Conservation (phyloP, 2,329 filamentous ascomycete genomes). For the Penicillium vulpinum region DNA sequence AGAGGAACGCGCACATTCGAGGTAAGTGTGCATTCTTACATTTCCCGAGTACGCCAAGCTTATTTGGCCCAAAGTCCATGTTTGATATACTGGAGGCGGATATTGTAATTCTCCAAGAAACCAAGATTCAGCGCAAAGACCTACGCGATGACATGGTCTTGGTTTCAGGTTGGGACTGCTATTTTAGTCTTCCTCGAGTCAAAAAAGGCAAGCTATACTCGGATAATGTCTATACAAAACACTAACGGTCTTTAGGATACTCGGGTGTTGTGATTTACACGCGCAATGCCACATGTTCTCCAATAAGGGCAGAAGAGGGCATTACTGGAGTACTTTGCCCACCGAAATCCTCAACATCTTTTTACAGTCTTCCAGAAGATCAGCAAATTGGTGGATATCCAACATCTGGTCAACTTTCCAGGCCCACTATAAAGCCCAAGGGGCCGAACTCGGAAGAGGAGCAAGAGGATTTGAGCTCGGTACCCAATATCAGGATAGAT, state of each 20-base stretch:
- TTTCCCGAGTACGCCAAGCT: neutral
- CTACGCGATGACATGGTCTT: slow-evolving; percentile 93
- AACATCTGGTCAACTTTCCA: slow-evolving; percentile 61
- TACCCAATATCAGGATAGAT: slow-evolving; percentile 59
- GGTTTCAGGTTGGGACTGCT: slow-evolving; percentile 92
- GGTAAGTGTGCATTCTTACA: slow-evolving; percentile 44
- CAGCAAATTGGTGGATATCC: slow-evolving; percentile 90
- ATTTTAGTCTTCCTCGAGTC: slow-evolving; percentile 86
- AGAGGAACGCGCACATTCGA: slow-evolving; percentile 68
- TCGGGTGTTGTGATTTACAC: slow-evolving; percentile 96
- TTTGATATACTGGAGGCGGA: slow-evolving; percentile 91
- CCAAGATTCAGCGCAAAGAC: slow-evolving; percentile 93
- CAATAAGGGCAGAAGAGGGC: slow-evolving; percentile 91
- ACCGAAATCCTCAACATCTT: slow-evolving; percentile 69
- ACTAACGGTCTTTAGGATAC: slow-evolving; percentile 63
- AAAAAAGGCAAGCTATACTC: slow-evolving; percentile 70
- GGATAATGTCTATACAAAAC: neutral
- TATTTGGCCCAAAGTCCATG: slow-evolving; percentile 65
- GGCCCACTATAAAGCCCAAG: neutral
- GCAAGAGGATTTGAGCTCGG: neutral
- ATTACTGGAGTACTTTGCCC: slow-evolving; percentile 76
- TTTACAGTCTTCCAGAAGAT: slow-evolving; percentile 70
- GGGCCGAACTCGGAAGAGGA: slow-evolving; percentile 3
- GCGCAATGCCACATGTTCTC: slow-evolving; percentile 78
- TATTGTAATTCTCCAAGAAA: slow-evolving; percentile 92